phyloP scores from a whole-genome alignment of 768 basidiomycete species.

The Russula emetica region DNA sequence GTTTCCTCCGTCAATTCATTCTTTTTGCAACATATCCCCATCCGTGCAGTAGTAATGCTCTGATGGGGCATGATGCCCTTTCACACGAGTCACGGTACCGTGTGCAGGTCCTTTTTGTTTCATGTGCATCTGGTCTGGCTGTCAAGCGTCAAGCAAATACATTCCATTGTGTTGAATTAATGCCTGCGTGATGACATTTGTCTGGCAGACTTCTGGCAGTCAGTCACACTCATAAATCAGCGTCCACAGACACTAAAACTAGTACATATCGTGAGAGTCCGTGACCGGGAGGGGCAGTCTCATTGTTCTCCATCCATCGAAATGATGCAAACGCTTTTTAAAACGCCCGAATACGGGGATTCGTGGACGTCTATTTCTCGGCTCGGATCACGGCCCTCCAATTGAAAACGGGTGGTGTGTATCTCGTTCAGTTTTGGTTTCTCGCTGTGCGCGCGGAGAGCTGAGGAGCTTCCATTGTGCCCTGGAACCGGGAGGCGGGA shows the following conservation, averaged over 20 bases:
- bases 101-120: background rate
- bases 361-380: background rate
- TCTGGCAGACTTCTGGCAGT: background rate
- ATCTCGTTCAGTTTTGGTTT: no score
- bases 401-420: background rate
- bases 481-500: conserved; percentile 12
- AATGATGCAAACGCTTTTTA: background rate
- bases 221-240: background rate
- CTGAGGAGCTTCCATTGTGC: conserved; percentile 22
- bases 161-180: background rate
- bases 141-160: background rate
- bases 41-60: background rate
- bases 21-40: background rate
- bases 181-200: background rate
- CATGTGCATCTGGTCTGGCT: background rate
- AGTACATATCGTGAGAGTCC: background rate
- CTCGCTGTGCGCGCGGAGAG: conserved; percentile 20
- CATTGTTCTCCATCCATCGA: conserved; percentile 19
- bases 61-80: background rate
- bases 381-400: conserved; percentile 7
- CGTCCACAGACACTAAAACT: background rate
- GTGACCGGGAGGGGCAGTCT: background rate
- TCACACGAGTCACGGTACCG: background rate
- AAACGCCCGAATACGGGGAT: background rate
- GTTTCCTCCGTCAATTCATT: background rate